A percentile compares a stretch with the other conserved stretches of the same genome.
Conservation (phyloP, 1,284 basidiomycete genomes). For the Tylopilus sp. region DNA sequence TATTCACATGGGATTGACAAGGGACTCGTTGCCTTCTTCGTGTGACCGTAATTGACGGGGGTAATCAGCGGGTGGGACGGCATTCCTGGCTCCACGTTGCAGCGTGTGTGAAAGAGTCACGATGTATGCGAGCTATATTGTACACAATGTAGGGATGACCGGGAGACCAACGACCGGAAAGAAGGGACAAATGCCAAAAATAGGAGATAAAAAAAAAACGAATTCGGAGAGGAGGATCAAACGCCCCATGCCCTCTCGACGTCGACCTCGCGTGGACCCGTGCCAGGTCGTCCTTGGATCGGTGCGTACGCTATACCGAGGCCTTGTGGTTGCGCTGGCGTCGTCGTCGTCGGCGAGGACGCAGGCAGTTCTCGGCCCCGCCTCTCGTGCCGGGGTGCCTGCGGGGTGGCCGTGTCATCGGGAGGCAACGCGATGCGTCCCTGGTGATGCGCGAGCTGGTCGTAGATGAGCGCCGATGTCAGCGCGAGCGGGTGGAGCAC, state of each 20-base stretch:
- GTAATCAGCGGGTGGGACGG: neutral
- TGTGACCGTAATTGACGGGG: neutral
- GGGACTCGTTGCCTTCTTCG: neutral
- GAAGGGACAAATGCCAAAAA: neutral
- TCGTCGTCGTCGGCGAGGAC: neutral
- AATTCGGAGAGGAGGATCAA: neutral
- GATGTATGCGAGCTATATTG: neutral
- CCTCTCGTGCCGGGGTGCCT: neutral
- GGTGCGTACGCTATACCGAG: neutral
- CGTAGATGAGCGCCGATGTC: slow-evolving; percentile 38
- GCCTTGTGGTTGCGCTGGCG: slow-evolving; percentile 3
- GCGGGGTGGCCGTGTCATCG: slow-evolving; percentile 25
- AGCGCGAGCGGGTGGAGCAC: slow-evolving; percentile 56
- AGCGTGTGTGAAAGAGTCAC: neutral
- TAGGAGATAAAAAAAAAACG: neutral
- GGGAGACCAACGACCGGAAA: neutral
- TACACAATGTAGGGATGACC: neutral
- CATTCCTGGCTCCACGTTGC: neutral
- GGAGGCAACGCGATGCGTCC: slow-evolving; percentile 45
- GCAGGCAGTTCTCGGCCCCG: neutral
- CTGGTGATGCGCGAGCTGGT: slow-evolving; percentile 31
- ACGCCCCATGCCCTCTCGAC: slow-evolving; percentile 22
- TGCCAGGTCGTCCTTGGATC: slow-evolving; percentile 10
- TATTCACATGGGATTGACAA: neutral
- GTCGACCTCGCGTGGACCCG: slow-evolving; percentile 36